Conservation (phyloP, 1,284 basidiomycete species). For the Malassezia sympodialis region DNA sequence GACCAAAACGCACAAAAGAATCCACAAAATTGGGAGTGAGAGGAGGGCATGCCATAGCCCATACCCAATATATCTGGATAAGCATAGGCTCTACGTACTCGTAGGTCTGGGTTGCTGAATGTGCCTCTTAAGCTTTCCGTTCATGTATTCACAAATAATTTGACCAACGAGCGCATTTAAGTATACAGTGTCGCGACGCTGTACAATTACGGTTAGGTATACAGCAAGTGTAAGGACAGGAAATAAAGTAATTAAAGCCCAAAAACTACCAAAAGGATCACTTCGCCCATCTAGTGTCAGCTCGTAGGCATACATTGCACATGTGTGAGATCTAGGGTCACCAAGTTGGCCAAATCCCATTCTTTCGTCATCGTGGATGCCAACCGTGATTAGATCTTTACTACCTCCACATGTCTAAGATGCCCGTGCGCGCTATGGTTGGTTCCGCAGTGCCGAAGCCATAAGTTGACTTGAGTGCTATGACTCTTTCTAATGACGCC, state of each 20-base stretch:
- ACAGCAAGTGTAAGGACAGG: constrained; percentile 50
- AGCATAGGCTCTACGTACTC: constrained; percentile 50
- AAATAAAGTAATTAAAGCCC: constrained; percentile 38
- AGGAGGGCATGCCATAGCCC: constrained; percentile 77
- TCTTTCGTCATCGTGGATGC: background rate
- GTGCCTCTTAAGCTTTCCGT: constrained; percentile 60
- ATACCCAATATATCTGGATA: constrained; percentile 57
- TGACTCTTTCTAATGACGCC: background rate
- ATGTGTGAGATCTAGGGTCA: constrained; percentile 36
- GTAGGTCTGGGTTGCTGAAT: constrained; percentile 63
- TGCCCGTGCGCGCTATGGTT: background rate
- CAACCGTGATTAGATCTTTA: background rate
- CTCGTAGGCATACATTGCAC: constrained; percentile 28
- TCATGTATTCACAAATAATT: constrained; percentile 62
- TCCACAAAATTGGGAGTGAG: constrained; percentile 78
- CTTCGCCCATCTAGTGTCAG: background rate
- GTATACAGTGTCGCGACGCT: constrained; percentile 66
- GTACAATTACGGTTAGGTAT: constrained; percentile 64
- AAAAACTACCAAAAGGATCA: constrained; percentile 27
- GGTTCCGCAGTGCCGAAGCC: background rate
- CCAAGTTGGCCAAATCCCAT: background rate
- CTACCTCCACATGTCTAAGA: background rate
- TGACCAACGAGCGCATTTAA: constrained; percentile 75
- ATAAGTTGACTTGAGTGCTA: background rate
- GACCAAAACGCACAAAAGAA: constrained; percentile 69